Evolutionary conservation across 2,329 filamentous ascomycete species (phyloP).

Genomic region (Botrytis galanthina): DNA sequence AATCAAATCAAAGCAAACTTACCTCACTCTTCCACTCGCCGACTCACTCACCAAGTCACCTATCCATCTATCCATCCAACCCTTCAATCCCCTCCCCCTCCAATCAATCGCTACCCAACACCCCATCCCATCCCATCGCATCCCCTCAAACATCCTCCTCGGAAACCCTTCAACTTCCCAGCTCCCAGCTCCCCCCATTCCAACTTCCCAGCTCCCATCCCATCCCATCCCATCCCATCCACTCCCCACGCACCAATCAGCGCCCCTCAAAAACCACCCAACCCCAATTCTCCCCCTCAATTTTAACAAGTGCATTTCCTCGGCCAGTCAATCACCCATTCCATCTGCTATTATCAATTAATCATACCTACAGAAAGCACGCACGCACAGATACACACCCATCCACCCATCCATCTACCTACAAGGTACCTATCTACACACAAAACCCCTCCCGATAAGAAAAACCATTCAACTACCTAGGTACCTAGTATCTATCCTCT

Average conservation of each 20-base stretch:
- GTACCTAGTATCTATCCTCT: too few species aligned
- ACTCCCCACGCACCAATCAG: not conserved
- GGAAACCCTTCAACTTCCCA: constrained; percentile 1
- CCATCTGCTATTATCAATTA: too few species aligned
- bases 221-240: not conserved
- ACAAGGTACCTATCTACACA: too few species aligned
- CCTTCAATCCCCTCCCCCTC: not conserved
- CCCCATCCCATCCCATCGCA: too few species aligned
- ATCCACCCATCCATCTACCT: too few species aligned
- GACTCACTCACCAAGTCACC: not conserved
- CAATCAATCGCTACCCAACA: too few species aligned
- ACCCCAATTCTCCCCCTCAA: not conserved
- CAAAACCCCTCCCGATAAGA: not conserved
- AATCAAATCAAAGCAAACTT: not conserved
- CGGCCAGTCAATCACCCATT: not conserved
- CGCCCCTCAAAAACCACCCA: not conserved
- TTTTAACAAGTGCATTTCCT: not conserved
- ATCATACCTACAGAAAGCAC: too few species aligned
- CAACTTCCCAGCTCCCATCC: not conserved
- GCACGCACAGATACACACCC: not conserved
- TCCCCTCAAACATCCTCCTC: not conserved
- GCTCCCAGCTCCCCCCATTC: not conserved
- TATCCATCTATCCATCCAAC: too few species aligned
- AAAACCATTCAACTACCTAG: not conserved
- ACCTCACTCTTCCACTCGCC: too few species aligned